Conservation (phyloP, 2,329 filamentous ascomycete species). For the Cadophora gregata region DNA sequence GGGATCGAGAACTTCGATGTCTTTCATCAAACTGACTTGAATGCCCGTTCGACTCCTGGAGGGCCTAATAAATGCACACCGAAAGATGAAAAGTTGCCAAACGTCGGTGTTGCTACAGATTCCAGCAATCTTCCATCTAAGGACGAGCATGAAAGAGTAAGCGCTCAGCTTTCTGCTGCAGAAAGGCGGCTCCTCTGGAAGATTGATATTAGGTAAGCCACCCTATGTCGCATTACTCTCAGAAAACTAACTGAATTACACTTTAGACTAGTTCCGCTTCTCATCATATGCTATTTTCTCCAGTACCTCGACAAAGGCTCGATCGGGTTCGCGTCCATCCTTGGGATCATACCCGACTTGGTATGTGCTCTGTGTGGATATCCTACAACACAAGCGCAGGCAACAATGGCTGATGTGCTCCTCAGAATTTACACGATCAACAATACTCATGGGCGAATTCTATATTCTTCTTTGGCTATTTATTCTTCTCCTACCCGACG, state of each 20-base stretch:
- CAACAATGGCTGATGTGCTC: not conserved
- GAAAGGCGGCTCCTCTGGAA: slow-evolving; percentile 10
- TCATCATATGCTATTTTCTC: slow-evolving; percentile 18
- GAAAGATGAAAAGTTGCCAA: not conserved
- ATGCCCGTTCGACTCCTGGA: not conserved
- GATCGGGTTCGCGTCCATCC: slow-evolving; percentile 60
- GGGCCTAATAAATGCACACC: not conserved
- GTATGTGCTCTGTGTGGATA: not conserved
- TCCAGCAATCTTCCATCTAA: not conserved
- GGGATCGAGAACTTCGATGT: not conserved
- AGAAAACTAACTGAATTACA: not conserved
- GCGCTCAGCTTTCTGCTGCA: not conserved
- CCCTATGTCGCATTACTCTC: not conserved
- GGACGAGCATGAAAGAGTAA: not conserved
- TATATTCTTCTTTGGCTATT: slow-evolving; percentile 41
- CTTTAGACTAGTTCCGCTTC: slow-evolving; percentile 3
- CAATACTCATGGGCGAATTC: slow-evolving; percentile 59
- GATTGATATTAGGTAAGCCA: slow-evolving; percentile 16
- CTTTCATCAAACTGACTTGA: not conserved
- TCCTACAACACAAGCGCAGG: not conserved
- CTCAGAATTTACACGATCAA: slow-evolving; percentile 51
- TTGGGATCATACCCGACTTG: slow-evolving; percentile 60
- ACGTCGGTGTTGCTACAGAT: not conserved
- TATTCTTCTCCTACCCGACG: slow-evolving; percentile 51
- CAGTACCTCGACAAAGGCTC: slow-evolving; percentile 49